phyloP scores from a whole-genome alignment of 805 yeast genomes.

The Saturnispora besseyi region DNA sequence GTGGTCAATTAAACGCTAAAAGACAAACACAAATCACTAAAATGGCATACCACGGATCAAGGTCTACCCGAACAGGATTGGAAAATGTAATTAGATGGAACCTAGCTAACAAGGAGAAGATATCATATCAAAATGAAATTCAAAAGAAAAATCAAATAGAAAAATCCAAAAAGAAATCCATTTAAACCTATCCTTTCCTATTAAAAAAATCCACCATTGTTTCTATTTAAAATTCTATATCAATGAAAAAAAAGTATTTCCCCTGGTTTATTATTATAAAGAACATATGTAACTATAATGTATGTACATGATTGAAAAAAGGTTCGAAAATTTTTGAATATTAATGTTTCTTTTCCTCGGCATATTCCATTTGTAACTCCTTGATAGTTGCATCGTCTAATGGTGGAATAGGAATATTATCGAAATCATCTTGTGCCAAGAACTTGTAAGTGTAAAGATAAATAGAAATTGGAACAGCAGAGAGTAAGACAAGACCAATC shows the following conservation, averaged over 20 bases:
- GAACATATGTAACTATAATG: not conserved
- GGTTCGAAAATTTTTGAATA: not conserved
- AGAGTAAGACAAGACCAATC: constrained; percentile 46
- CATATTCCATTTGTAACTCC: constrained; percentile 65
- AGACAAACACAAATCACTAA: constrained; percentile 9
- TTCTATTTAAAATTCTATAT: too few species aligned
- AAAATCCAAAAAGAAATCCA: not conserved
- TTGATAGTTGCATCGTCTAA: constrained; percentile 68
- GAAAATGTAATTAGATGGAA: constrained; percentile 10
- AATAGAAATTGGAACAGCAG: constrained; percentile 61
- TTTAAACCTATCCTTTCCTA: not conserved
- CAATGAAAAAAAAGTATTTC: not conserved
- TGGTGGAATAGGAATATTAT: constrained; percentile 92
- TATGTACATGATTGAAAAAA: not conserved
- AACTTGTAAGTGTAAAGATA: constrained; percentile 58
- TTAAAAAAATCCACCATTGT: too few species aligned
- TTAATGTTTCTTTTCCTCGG: constrained; percentile 29
- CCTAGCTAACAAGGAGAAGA: constrained; percentile 6
- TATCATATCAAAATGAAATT: constrained; percentile 6
- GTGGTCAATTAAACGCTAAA: constrained; percentile 27
- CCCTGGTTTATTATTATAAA: not conserved
- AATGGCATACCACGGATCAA: constrained; percentile 3
- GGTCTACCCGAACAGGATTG: constrained; percentile 6
- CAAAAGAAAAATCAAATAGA: not conserved
- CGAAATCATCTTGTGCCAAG: constrained; percentile 71